These are phyloP conservation scores for Prunus davidiana DNA, from an alignment of 306 rosid species.

Conservation along the genomic window DNA sequence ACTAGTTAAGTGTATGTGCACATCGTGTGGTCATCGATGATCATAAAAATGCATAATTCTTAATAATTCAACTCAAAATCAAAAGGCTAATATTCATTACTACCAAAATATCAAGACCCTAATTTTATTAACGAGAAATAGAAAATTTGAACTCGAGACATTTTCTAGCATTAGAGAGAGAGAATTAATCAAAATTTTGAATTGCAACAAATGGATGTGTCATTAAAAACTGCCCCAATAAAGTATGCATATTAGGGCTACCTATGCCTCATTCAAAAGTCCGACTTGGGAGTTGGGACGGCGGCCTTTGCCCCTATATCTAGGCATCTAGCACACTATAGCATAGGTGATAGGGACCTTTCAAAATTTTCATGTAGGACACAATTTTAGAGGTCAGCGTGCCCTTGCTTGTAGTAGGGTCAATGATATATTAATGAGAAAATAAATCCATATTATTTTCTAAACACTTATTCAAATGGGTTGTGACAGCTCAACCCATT, in stretches of 20 bases:
- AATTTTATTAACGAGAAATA: too few species aligned
- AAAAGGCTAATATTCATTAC: too few species aligned
- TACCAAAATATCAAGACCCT: too few species aligned
- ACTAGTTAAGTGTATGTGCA: too few species aligned
- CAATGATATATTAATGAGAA: neutral
- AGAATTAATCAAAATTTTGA: too few species aligned
- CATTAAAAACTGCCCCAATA: too few species aligned
- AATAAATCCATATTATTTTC: neutral
- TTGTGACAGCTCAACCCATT: neutral
- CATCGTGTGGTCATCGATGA: too few species aligned
- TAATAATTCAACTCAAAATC: too few species aligned
- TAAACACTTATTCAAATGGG: neutral
- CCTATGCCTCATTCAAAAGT: neutral
- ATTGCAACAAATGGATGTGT: too few species aligned
- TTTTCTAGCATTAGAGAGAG: too few species aligned
- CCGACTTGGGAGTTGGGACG: slow-evolving; percentile 1
- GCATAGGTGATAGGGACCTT: neutral
- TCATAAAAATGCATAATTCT: too few species aligned
- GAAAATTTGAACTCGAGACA: too few species aligned
- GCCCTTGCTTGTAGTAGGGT: slow-evolving; percentile 1
- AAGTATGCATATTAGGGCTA: neutral
- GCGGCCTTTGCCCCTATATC: neutral
- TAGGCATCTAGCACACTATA: neutral
- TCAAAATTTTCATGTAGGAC: neutral
- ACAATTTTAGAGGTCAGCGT: slow-evolving; percentile 2